These are phyloP conservation scores for Holtermanniella nyarrowii DNA, from an alignment of 768 basidiomycete genomes.

Conservation along the genomic window DNA sequence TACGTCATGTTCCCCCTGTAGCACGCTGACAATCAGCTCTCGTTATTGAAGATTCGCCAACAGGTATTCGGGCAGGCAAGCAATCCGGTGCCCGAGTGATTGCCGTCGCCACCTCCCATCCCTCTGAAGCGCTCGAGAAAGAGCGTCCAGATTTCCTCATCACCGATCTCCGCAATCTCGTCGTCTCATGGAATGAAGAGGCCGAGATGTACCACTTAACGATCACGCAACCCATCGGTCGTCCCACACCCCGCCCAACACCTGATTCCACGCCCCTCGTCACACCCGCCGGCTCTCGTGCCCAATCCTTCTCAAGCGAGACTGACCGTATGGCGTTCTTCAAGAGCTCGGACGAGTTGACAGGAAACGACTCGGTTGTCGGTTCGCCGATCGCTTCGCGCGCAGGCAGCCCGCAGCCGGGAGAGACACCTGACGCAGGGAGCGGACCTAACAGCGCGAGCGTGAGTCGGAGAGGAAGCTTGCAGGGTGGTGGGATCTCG, in stretches of 20 bases:
- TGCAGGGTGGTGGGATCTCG: slow-evolving; percentile 17
- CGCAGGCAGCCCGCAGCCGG: slow-evolving; percentile 24
- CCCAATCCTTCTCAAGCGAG: slow-evolving; percentile 29
- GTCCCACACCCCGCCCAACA: slow-evolving; percentile 31
- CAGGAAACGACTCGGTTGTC: slow-evolving; percentile 39
- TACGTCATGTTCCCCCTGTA: slow-evolving; percentile 29
- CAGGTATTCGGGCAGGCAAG: slow-evolving; percentile 65
- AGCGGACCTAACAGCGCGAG: slow-evolving; percentile 7
- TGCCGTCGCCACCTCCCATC: slow-evolving; percentile 73
- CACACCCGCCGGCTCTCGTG: slow-evolving; percentile 37
- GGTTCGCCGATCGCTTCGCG: slow-evolving; percentile 27
- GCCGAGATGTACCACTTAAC: slow-evolving; percentile 31
- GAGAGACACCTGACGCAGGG: slow-evolving; percentile 4
- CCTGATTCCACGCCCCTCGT: slow-evolving; percentile 39
- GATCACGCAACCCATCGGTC: slow-evolving; percentile 39
- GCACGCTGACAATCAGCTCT: slow-evolving; percentile 47
- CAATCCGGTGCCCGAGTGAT: slow-evolving; percentile 62
- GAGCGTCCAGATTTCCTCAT: slow-evolving; percentile 42
- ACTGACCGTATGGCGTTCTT: slow-evolving; percentile 9
- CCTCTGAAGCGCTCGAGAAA: slow-evolving; percentile 48
- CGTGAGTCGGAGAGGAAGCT: slow-evolving; percentile 8
- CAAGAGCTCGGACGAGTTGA: slow-evolving; percentile 35
- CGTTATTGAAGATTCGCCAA: slow-evolving; percentile 80
- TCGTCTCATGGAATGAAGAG: slow-evolving; percentile 32
- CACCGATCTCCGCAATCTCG: slow-evolving; percentile 38